These are phyloP conservation scores for Chionographis japonica DNA, from an alignment of 106 monocot species.

Conservation along the genomic window DNA sequence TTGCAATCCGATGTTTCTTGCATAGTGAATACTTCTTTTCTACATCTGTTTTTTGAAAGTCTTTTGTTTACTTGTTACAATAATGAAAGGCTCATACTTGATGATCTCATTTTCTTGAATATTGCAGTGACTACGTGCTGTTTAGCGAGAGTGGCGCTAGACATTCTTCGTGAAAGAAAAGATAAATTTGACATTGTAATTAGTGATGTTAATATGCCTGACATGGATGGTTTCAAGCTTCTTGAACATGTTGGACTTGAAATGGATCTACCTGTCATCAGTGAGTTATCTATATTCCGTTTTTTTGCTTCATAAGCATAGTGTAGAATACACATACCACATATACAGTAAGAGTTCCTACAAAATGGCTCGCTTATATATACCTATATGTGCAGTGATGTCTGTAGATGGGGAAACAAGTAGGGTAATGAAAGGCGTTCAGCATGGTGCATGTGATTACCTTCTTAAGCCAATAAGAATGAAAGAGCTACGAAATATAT, in stretches of 20 bases:
- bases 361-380: not conserved
- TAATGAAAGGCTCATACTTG: not conserved
- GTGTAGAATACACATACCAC: not conserved
- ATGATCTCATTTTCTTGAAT: not conserved
- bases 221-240: constrained; percentile 96
- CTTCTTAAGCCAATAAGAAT: constrained; percentile 92
- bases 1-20: too few species aligned
- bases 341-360: not conserved
- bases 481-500: constrained; percentile 93
- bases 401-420: constrained; percentile 97
- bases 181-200: constrained; percentile 91
- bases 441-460: constrained; percentile 97
- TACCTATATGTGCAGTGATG: constrained; percentile 71
- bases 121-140: constrained; percentile 77
- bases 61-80: not conserved
- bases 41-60: too few species aligned
- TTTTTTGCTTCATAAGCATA: not conserved
- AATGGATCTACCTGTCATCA: constrained; percentile 96
- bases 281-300: constrained; percentile 35
- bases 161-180: constrained; percentile 74
- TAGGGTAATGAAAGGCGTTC: constrained; percentile 98
- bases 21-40: too few species aligned
- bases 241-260: constrained; percentile 86
- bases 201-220: constrained; percentile 97
- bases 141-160: constrained; percentile 71